Evolutionary conservation across 306 rosid genomes (phyloP).

Genomic region (Mucuna pruriens): DNA sequence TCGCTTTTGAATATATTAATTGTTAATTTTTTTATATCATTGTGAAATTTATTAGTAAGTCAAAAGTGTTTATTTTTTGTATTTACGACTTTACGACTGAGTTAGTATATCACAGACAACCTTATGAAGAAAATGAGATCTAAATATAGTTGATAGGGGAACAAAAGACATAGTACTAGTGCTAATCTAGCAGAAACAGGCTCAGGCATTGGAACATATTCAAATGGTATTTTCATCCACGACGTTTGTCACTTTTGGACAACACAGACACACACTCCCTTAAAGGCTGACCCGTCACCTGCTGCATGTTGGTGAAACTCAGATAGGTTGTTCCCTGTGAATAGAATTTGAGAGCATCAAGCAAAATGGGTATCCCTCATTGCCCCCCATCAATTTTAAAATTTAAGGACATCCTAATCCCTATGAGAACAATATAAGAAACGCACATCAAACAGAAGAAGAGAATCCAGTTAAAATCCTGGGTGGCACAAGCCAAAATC

Average conservation of each 20-base stretch:
- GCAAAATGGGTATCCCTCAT: not conserved
- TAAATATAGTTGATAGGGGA: not conserved
- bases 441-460: not conserved
- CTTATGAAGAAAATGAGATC: not conserved
- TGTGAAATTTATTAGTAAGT: too few species aligned
- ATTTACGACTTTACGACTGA: too few species aligned
- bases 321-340: not conserved
- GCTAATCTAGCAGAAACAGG: not conserved
- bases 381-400: not conserved
- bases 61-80: too few species aligned
- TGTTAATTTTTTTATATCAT: too few species aligned
- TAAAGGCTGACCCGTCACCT: not conserved
- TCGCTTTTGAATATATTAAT: too few species aligned
- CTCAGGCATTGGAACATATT: not conserved
- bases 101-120: too few species aligned
- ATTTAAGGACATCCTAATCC: not conserved
- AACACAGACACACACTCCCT: not conserved
- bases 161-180: not conserved
- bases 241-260: not conserved
- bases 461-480: not conserved
- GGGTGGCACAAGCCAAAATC: constrained; percentile 23
- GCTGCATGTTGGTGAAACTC: not conserved
- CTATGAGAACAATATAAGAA: not conserved
- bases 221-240: not conserved
- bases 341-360: not conserved